A percentile compares a stretch with the other conserved stretches of the same genome.
Evolutionary conservation across 2,329 filamentous ascomycete species (phyloP).

Genomic region (Helminthosporium solani): DNA sequence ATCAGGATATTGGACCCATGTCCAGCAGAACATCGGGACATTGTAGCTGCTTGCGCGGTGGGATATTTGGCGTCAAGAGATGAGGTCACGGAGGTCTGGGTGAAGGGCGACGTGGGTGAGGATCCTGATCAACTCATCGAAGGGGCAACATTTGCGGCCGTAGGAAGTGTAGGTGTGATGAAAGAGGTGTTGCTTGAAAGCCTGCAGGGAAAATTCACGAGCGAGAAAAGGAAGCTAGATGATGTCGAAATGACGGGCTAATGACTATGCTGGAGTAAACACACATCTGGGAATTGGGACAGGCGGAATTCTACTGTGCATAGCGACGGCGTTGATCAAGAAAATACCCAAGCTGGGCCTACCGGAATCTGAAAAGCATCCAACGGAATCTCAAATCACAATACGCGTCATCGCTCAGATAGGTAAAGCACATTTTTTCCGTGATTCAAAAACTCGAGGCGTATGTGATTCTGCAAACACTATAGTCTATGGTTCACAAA

Average conservation of each 20-base stretch:
- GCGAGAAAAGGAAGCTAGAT: conserved; percentile 27
- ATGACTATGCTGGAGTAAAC: conserved; percentile 4
- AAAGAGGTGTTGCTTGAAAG: conserved; percentile 61
- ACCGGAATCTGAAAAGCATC: not conserved
- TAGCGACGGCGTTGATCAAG: conserved; percentile 10
- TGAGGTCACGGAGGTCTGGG: conserved; percentile 92
- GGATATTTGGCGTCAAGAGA: conserved; percentile 84
- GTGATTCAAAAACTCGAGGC: no score
- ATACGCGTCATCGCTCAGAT: no score
- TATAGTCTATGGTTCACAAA: no score
- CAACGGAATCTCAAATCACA: no score
- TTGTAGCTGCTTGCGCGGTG: conserved; percentile 83
- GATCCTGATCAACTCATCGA: conserved; percentile 59
- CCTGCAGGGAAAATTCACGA: conserved; percentile 34
- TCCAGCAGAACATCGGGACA: conserved; percentile 73
- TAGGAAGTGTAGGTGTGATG: conserved; percentile 60
- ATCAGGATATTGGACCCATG: conserved; percentile 75
- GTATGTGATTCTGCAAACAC: no score
- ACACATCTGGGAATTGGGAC: not conserved
- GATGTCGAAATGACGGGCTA: conserved; percentile 39
- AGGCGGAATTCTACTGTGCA: not conserved
- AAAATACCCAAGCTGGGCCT: conserved; percentile 2
- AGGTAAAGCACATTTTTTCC: no score
- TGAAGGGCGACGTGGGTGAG: conserved; percentile 68
- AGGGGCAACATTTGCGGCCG: conserved; percentile 63